Conservation (phyloP, 805 yeast genomes). For the Metschnikowia chrysomelidarum region DNA sequence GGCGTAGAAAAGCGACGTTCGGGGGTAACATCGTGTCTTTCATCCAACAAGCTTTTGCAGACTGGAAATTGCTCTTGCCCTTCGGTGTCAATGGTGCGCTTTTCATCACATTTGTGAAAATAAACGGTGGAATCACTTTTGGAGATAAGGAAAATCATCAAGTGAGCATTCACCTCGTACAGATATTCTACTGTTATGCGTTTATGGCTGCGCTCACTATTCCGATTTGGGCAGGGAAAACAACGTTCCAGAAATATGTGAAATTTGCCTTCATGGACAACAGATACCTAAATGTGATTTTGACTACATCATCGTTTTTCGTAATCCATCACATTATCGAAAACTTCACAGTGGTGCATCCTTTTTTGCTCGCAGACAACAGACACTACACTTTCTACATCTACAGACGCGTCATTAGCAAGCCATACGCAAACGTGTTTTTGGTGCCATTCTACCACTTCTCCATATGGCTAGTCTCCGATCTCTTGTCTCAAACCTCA, state of each 20-base stretch:
- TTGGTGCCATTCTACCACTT: constrained; percentile 73
- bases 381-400: constrained; percentile 91
- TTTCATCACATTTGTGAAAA: constrained; percentile 56
- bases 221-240: constrained; percentile 67
- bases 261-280: constrained; percentile 25
- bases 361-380: constrained; percentile 89
- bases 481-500: constrained; percentile 3
- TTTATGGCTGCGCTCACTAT: constrained; percentile 64
- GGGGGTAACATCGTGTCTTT: constrained; percentile 2
- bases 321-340: constrained; percentile 48
- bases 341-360: constrained; percentile 74
- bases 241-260: constrained; percentile 41
- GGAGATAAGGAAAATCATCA: constrained; percentile 91
- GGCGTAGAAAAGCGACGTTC: constrained; percentile 10
- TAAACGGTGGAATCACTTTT: constrained; percentile 82
- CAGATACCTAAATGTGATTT: constrained; percentile 18
- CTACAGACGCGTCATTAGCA: constrained; percentile 62
- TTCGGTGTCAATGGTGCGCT: constrained; percentile 48
- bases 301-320: constrained; percentile 15
- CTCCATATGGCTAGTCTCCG: constrained; percentile 32
- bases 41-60: constrained; percentile 12
- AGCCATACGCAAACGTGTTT: constrained; percentile 45
- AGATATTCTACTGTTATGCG: constrained; percentile 71
- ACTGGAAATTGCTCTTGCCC: constrained; percentile 42
- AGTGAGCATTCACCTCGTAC: constrained; percentile 70